Evolutionary conservation across 768 basidiomycete species (phyloP).

Genomic region (Boletellus emodensis): DNA sequence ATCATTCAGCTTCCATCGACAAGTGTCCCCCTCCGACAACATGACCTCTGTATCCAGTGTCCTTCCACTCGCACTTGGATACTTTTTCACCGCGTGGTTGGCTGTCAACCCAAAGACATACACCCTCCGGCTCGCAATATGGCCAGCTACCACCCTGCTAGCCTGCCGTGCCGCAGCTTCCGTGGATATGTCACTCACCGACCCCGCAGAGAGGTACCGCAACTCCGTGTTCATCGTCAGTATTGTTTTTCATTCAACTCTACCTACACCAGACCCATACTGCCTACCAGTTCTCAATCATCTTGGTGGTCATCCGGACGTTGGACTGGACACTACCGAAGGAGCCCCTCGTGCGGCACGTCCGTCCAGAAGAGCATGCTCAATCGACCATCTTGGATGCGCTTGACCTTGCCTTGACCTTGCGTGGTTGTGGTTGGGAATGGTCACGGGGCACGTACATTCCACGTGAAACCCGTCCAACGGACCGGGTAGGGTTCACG

Average conservation of each 20-base stretch:
- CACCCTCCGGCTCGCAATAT: too few species aligned
- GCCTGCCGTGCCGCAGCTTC: conserved; percentile 36
- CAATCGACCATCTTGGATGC: conserved; percentile 31
- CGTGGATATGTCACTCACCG: conserved; percentile 6
- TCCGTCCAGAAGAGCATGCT: too few species aligned
- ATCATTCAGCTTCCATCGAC: too few species aligned
- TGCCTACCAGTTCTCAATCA: conserved; percentile 11
- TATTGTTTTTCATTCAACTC: neutral
- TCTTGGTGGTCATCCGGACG: neutral
- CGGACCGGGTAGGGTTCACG: conserved; percentile 29
- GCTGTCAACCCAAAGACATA: too few species aligned
- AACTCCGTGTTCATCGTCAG: conserved; percentile 9
- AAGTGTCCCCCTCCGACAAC: too few species aligned
- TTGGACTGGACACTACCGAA: neutral
- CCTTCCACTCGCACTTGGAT: too few species aligned
- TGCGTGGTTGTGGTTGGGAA: conserved; percentile 59
- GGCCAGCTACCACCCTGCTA: conserved; percentile 1
- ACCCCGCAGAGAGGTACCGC: neutral
- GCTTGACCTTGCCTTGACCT: conserved; percentile 44
- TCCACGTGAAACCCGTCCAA: conserved; percentile 20
- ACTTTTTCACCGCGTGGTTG: too few species aligned
- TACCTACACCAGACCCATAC: neutral
- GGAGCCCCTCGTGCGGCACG: too few species aligned
- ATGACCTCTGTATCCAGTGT: too few species aligned
- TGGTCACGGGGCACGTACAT: conserved; percentile 39